phyloP scores from a whole-genome alignment of 2,329 filamentous ascomycete species.

The Xylaria digitata region DNA sequence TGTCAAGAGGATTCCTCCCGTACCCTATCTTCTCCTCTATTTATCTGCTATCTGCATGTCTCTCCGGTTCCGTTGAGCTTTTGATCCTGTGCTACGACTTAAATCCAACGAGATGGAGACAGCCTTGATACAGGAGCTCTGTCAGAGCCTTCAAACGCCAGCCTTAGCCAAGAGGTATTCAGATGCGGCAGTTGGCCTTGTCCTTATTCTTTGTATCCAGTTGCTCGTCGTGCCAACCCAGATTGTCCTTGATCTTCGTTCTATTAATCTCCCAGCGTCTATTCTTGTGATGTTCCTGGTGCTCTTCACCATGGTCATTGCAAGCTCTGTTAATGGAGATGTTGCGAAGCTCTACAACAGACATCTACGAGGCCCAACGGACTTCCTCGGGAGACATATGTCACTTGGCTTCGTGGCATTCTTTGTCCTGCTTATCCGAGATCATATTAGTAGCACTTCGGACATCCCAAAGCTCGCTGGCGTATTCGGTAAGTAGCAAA shows the following conservation, averaged over 20 bases:
- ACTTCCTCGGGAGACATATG: slow-evolving; percentile 51
- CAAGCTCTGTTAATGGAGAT: slow-evolving; percentile 40
- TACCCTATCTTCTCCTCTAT: slow-evolving; percentile 7
- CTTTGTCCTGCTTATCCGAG: slow-evolving; percentile 50
- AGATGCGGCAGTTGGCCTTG: slow-evolving; percentile 45
- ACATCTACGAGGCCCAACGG: slow-evolving; percentile 47
- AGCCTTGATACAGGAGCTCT: slow-evolving; percentile 42
- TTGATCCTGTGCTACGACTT: slow-evolving; percentile 36
- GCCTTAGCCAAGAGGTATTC: slow-evolving; percentile 42
- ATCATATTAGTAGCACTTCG: slow-evolving; percentile 43
- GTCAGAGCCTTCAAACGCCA: slow-evolving; percentile 42
- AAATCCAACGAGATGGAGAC: slow-evolving; percentile 37
- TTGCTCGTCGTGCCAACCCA: slow-evolving; percentile 47
- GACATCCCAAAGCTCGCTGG: slow-evolving; percentile 46
- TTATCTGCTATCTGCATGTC: slow-evolving; percentile 40
- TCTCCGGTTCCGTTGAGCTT: slow-evolving; percentile 35
- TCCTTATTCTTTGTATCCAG: slow-evolving; percentile 44
- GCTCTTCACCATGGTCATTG: slow-evolving; percentile 41
- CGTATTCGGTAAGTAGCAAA: slow-evolving; percentile 45
- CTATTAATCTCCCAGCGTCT: slow-evolving; percentile 49
- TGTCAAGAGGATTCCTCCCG: slow-evolving; percentile 35
- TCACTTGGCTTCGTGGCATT: slow-evolving; percentile 50
- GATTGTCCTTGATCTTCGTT: slow-evolving; percentile 41
- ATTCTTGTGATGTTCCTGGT: slow-evolving; percentile 48
- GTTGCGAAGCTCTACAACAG: slow-evolving; percentile 42